phyloP scores from a whole-genome alignment of 495 filamentous ascomycete species.

The Annulohypoxylon nitens region DNA sequence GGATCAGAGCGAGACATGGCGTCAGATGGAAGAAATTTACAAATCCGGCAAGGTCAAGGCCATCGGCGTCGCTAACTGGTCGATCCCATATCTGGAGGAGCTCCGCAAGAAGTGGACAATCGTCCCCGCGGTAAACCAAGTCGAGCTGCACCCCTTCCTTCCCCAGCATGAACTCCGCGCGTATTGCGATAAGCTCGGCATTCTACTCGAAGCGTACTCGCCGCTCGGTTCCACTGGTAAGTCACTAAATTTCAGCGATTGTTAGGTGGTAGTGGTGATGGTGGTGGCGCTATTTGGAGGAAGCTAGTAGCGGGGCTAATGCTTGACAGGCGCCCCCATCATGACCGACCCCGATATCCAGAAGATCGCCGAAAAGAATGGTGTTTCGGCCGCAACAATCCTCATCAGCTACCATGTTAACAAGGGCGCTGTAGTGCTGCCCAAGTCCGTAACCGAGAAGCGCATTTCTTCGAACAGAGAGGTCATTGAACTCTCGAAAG shows the following conservation, averaged over 20 bases:
- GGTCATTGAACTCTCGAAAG: neutral
- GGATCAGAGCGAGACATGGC: neutral
- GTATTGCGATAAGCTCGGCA: neutral
- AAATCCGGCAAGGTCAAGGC: conserved; percentile 7
- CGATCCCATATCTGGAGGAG: conserved; percentile 9
- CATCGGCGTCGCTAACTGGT: neutral
- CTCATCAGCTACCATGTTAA: conserved; percentile 8
- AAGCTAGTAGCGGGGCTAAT: neutral
- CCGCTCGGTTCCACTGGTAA: neutral
- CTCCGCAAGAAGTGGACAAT: conserved; percentile 7
- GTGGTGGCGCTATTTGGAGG: neutral
- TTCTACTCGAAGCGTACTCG: neutral
- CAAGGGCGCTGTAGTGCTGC: neutral
- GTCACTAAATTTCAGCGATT: neutral
- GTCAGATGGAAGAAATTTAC: conserved; percentile 1
- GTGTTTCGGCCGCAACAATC: conserved; percentile 3
- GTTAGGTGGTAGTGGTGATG: neutral
- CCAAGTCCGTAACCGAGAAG: neutral
- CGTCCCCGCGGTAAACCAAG: neutral
- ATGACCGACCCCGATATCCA: neutral
- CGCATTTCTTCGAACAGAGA: neutral
- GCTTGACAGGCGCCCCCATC: neutral
- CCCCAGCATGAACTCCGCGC: neutral
- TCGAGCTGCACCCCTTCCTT: neutral
- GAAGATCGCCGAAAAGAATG: neutral